phyloP scores from a whole-genome alignment of 345 rosid genomes.

The Cardamine chenopodiifolia region DNA sequence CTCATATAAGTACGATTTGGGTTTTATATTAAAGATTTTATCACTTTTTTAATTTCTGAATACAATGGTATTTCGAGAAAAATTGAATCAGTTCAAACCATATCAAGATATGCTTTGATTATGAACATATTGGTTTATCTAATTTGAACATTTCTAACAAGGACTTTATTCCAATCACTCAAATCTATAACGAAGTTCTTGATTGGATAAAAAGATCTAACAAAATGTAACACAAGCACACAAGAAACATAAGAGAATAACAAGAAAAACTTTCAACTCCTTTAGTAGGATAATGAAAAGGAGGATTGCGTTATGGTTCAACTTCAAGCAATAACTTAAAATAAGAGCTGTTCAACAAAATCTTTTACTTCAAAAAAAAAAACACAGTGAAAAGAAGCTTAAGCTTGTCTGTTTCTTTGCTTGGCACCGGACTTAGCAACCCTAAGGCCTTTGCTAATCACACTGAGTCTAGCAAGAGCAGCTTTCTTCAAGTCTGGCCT shows the following conservation, averaged over 20 bases:
- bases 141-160: too few relatives aligned
- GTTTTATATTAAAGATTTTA: too few relatives aligned
- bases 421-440: conserved; percentile 86
- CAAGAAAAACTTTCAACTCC: conserved; percentile 1
- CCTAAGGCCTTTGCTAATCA: conserved; percentile 75
- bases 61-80: too few relatives aligned
- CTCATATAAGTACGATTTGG: too few relatives aligned
- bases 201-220: neutral
- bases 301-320: conserved; percentile 24
- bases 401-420: conserved; percentile 85
- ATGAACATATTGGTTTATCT: too few relatives aligned
- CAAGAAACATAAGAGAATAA: neutral
- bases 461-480: conserved; percentile 88
- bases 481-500: conserved; percentile 88
- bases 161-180: too few relatives aligned
- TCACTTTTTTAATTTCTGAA: too few relatives aligned
- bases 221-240: neutral
- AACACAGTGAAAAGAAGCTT: neutral
- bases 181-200: too few relatives aligned
- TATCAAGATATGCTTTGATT: too few relatives aligned
- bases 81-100: too few relatives aligned
- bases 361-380: conserved; percentile 30
- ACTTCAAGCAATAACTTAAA: conserved; percentile 15
- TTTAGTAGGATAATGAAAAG: conserved; percentile 18
- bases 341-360: conserved; percentile 35